Evolutionary conservation across 345 rosid species (phyloP).

Genomic region (Luvunga scandens): DNA sequence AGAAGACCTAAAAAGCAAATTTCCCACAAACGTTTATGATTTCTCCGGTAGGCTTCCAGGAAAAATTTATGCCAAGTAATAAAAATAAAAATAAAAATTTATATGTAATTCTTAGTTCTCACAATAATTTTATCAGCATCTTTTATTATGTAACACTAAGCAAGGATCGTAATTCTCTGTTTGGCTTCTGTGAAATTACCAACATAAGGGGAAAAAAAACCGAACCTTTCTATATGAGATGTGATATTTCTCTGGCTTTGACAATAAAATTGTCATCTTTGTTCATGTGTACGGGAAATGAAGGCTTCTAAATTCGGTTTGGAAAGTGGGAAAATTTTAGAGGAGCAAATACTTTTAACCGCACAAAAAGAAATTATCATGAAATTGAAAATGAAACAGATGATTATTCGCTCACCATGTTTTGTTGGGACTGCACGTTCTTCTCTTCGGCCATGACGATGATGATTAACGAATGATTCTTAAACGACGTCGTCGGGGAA

Average conservation of each 20-base stretch:
- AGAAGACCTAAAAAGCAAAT: not conserved
- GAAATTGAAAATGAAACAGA: not conserved
- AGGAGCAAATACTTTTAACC: no score
- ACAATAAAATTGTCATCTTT: no score
- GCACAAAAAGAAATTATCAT: not conserved
- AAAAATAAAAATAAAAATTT: no score
- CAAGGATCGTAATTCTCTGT: not conserved
- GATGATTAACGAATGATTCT: not conserved
- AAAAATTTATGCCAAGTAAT: not conserved
- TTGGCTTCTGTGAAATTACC: not conserved
- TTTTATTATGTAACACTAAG: not conserved
- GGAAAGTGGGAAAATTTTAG: not conserved
- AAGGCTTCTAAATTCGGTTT: no score
- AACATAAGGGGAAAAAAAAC: no score
- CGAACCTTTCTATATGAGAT: not conserved
- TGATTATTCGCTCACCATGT: not conserved
- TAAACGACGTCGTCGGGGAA: not conserved
- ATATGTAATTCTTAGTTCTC: not conserved
- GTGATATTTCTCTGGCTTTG: not conserved
- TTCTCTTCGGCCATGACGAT: slow-evolving; percentile 2
- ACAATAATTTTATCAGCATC: not conserved
- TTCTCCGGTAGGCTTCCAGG: not conserved
- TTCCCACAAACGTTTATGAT: not conserved
- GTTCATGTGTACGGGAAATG: no score
- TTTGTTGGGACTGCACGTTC: not conserved